phyloP scores from a whole-genome alignment of 2,329 filamentous ascomycete species.

The Penicillium thymicola region DNA sequence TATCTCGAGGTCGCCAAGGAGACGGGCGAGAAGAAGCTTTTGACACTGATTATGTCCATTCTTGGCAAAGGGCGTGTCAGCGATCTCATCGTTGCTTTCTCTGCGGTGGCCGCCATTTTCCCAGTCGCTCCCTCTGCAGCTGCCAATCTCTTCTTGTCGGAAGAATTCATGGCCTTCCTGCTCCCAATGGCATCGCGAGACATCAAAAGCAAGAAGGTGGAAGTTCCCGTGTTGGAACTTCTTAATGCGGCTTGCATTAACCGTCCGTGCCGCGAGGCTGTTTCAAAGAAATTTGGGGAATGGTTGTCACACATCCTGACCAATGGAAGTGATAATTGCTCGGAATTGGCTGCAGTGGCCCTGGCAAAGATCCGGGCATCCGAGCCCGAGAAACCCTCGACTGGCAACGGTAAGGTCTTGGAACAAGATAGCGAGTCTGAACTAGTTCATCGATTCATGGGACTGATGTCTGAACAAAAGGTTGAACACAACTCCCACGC shows the following conservation, averaged over 20 bases:
- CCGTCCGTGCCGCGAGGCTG: slow-evolving; percentile 73
- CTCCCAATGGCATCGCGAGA: slow-evolving; percentile 73
- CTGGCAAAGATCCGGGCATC: slow-evolving; percentile 60
- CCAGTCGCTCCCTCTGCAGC: slow-evolving; percentile 76
- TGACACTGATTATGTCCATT: slow-evolving; percentile 69
- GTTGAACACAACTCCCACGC: slow-evolving; percentile 65
- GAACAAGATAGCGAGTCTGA: slow-evolving; percentile 49
- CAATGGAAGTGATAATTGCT: slow-evolving; percentile 59
- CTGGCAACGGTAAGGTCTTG: slow-evolving; percentile 32
- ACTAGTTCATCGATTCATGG: slow-evolving; percentile 54
- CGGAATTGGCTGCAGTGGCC: slow-evolving; percentile 64
- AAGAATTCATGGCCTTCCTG: slow-evolving; percentile 77
- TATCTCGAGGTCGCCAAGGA: slow-evolving; percentile 76
- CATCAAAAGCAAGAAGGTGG: slow-evolving; percentile 80
- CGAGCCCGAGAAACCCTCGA: slow-evolving; percentile 29
- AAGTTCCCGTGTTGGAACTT: slow-evolving; percentile 82
- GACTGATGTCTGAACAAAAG: slow-evolving; percentile 41
- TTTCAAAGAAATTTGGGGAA: slow-evolving; percentile 76
- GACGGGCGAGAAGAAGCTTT: slow-evolving; percentile 66
- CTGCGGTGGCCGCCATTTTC: slow-evolving; percentile 83
- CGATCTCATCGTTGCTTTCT: slow-evolving; percentile 87
- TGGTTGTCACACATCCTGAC: slow-evolving; percentile 85
- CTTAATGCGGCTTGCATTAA: slow-evolving; percentile 90
- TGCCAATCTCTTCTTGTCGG: slow-evolving; percentile 76
- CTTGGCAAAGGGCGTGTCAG: slow-evolving; percentile 75